Evolutionary conservation across 352 stramenopile genomes (phyloP), one percentile per base, ranked within the genome.

Genomic region (Thraustochytrium striatum): DNA sequence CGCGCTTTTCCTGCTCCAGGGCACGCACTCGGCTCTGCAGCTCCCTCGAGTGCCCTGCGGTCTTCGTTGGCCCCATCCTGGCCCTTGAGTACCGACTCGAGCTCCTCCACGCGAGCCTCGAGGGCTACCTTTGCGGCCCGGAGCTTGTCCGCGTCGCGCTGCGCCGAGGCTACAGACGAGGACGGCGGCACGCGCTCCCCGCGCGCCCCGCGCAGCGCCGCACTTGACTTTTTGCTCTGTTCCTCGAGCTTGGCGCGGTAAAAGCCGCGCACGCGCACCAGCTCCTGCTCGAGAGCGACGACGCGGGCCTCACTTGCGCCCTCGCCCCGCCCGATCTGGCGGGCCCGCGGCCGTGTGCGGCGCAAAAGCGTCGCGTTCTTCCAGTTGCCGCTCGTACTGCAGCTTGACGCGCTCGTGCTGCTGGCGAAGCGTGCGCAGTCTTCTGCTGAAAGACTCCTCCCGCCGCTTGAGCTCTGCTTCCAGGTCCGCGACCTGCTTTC

Each of bases 201-300:
- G 16, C 57, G 50, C n/a, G 79, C 79, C 8, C 35, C 41, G 21
- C 72, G 47, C 8, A 83, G 57, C 28, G 62, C 44, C 1, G 79
- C 61, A 25, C 52, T 68, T 21, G 62, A 82, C 72, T 83, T 83
- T 69, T 83, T 83, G 25, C 52, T 59, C 16, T 69, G 41, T 36
- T 83, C 79, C 69, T 82, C 58, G 47, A 83, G 83, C 35, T 83
- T 83, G 58, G 83, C 83, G 35, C 57, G 75, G 72, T 83, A 83
- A 57, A 80, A 83, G 16, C 57, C 70, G 21, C 79, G 69, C 50
- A 83, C 70, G 30, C 69, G 69, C 25, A 19, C 32, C 21, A 79
- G 69, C 69, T 79, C 69, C 21, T 78, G 59, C 50, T 83, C 79
- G 13, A 83, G 57, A 25, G 57, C 38, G 7, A 36, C 30, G 19